These are phyloP conservation scores for Pichia sp. DNA, from an alignment of 1,139 yeast genomes.

Conservation along the genomic window DNA sequence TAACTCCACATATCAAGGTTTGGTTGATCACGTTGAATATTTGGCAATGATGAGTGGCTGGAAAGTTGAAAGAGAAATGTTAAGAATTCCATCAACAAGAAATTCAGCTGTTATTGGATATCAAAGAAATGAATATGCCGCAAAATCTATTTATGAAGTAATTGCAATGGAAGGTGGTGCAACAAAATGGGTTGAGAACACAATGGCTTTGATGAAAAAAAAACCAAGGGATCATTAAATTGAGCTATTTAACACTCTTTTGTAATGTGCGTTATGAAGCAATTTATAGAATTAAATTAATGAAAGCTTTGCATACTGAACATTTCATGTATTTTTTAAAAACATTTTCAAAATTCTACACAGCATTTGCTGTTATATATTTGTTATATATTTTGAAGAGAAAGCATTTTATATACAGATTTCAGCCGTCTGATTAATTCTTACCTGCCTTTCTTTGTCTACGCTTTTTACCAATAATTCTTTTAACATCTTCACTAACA, in stretches of 20 bases:
- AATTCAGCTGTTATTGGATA: slow-evolving; percentile 85
- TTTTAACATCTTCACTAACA: slow-evolving; percentile 43
- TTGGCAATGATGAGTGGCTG: slow-evolving; percentile 69
- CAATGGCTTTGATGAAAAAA: slow-evolving; percentile 57
- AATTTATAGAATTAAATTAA: neutral
- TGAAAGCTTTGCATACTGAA: too few species aligned
- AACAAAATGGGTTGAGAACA: slow-evolving; percentile 81
- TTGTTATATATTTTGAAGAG: neutral
- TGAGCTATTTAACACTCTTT: neutral
- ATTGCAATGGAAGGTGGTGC: slow-evolving; percentile 79
- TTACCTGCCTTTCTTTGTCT: slow-evolving; percentile 47
- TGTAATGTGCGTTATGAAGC: neutral
- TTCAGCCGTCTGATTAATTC: neutral
- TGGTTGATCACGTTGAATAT: slow-evolving; percentile 78
- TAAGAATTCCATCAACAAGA: slow-evolving; percentile 90
- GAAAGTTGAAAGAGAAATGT: slow-evolving; percentile 77
- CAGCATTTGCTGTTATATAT: neutral
- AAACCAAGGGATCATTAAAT: slow-evolving; percentile 40
- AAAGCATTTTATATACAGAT: neutral
- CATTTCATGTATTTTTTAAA: too few species aligned
- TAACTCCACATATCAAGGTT: slow-evolving; percentile 65
- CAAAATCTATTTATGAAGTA: slow-evolving; percentile 47
- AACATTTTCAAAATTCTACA: neutral
- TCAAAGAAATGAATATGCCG: slow-evolving; percentile 29
- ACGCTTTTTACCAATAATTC: slow-evolving; percentile 63